Percentiles rank a stretch among this genome's conserved stretches.
phyloP scores from a whole-genome alignment of 148 eudicot species.

The Rhododendron kiyosumense region DNA sequence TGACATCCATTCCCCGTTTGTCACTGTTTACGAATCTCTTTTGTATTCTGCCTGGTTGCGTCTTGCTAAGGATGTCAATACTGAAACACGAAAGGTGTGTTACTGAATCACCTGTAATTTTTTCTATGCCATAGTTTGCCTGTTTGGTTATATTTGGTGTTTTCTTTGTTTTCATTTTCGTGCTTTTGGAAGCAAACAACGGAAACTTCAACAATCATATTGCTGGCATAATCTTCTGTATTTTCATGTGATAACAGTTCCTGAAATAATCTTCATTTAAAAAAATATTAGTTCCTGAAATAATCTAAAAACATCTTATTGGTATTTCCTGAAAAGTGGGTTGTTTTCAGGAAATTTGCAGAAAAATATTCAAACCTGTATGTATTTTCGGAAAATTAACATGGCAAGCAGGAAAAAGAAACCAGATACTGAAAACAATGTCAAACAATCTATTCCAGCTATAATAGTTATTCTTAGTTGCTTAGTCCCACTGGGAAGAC shows the following conservation, averaged over 20 bases:
- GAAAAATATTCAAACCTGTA: neutral
- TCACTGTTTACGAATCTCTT: conserved; percentile 38
- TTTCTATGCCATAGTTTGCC: neutral
- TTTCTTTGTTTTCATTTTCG: neutral
- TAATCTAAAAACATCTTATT: neutral
- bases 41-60: conserved; percentile 40
- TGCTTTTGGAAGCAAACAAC: neutral
- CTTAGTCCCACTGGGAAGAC: neutral
- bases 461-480: neutral
- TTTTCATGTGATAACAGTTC: neutral
- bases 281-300: neutral
- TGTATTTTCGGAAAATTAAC: neutral
- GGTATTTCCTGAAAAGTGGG: neutral
- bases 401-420: neutral
- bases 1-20: conserved; percentile 36
- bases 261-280: neutral
- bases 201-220: neutral
- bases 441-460: neutral
- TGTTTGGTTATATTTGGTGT: neutral
- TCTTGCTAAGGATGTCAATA: conserved; percentile 25
- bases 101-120: neutral
- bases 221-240: neutral
- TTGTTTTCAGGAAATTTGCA: neutral
- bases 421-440: neutral
- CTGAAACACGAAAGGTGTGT: conserved; percentile 33